phyloP scores from a whole-genome alignment of 169 alveolate genomes.

The Besnoitia besnoiti region DNA sequence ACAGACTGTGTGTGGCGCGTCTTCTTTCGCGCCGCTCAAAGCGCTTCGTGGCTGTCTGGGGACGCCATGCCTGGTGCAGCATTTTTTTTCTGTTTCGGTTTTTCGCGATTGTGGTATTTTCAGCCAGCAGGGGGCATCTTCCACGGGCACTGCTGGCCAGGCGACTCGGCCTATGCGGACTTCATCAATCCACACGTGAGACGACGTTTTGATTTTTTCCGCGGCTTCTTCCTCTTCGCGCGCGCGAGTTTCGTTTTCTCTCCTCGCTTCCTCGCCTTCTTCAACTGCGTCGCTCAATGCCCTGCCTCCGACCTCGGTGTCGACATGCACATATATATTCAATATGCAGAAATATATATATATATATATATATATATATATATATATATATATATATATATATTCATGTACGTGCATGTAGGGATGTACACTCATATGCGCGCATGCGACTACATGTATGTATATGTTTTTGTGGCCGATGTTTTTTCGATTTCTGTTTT shows the following conservation, averaged over 20 bases:
- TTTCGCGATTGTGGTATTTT: not conserved
- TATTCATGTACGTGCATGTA: too few relatives aligned
- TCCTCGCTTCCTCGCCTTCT: not conserved
- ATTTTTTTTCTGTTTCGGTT: not conserved
- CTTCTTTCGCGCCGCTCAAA: too few relatives aligned
- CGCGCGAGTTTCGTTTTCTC: too few relatives aligned
- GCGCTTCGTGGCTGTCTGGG: not conserved
- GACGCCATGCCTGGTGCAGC: not conserved
- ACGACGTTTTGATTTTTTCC: not conserved
- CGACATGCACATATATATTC: too few relatives aligned
- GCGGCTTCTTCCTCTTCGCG: not conserved
- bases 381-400: too few relatives aligned
- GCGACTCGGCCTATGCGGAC: slow-evolving; percentile 25
- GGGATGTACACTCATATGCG: too few relatives aligned
- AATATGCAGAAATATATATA: not conserved
- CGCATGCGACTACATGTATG: not conserved
- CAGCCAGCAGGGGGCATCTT: not conserved
- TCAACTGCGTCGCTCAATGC: not conserved
- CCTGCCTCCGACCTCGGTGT: too few relatives aligned
- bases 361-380: not conserved
- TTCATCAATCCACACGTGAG: not conserved
- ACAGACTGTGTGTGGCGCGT: too few relatives aligned
- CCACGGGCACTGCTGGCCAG: slow-evolving; percentile 37
- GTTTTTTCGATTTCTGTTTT: not conserved
- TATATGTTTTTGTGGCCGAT: not conserved